Percentiles rank a stretch among this genome's conserved stretches.
Evolutionary conservation across 305 asterid genomes (phyloP).

Genomic region (Euphrasia arctica): DNA sequence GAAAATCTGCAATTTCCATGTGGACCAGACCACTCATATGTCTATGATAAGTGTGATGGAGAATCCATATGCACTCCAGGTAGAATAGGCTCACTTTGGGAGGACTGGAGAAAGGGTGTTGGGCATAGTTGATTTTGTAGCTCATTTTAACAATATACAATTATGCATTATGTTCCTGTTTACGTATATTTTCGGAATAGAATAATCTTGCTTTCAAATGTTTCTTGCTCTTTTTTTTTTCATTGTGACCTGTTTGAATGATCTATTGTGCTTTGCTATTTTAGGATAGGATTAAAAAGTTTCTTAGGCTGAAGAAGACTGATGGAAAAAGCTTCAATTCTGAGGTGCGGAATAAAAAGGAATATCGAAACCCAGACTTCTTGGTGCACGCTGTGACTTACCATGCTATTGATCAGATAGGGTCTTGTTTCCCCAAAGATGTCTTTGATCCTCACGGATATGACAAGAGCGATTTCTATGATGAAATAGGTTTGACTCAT

Average conservation of each 20-base stretch:
- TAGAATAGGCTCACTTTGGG: too few relatives aligned
- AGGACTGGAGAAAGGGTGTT: background rate
- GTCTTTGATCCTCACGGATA: constrained; percentile 98
- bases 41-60: too few relatives aligned
- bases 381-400: constrained; percentile 91
- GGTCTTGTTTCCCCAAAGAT: constrained; percentile 89
- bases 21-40: too few relatives aligned
- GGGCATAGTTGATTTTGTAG: background rate
- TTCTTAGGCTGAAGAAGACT: constrained; percentile 61
- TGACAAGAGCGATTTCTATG: constrained; percentile 82
- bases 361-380: constrained; percentile 93
- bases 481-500: constrained; percentile 66
- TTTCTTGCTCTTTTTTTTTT: constrained; percentile 21
- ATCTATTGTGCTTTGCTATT: constrained; percentile 27
- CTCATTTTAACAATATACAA: background rate
- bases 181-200: background rate
- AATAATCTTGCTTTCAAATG: background rate
- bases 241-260: background rate
- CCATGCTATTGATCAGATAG: constrained; percentile 90
- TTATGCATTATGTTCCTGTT: background rate
- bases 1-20: too few relatives aligned
- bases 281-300: constrained; percentile 68
- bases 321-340: constrained; percentile 84
- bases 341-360: constrained; percentile 92
- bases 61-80: too few relatives aligned